Conservation (phyloP, 2,329 filamentous ascomycete species). For the Aspergillus awamori region DNA sequence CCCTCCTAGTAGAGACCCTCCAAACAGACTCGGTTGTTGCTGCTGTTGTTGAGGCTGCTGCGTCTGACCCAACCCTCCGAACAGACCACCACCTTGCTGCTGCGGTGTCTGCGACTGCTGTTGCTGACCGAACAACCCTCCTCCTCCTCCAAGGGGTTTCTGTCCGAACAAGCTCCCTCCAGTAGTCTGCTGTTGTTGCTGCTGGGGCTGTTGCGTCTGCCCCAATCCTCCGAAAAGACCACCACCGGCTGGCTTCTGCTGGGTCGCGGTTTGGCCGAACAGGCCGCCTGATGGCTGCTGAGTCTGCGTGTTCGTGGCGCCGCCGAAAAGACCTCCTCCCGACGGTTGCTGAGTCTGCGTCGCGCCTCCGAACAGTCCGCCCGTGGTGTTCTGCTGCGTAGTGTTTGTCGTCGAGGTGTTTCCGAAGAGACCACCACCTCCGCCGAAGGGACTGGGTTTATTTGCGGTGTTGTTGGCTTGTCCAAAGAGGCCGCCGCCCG, state of each 20-base stretch:
- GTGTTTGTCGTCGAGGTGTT: slow-evolving; percentile 12
- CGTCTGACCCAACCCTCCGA: slow-evolving; percentile 40
- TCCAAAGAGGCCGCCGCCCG: slow-evolving; percentile 34
- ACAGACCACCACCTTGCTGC: slow-evolving; percentile 44
- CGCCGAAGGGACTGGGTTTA: slow-evolving; percentile 45
- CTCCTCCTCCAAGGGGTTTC: neutral
- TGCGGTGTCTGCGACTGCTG: slow-evolving; percentile 25
- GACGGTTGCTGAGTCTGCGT: slow-evolving; percentile 36
- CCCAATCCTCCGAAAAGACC: slow-evolving; percentile 30
- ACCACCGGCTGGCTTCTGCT: slow-evolving; percentile 31
- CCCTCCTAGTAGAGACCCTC: slow-evolving; percentile 31
- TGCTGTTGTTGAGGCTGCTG: slow-evolving; percentile 45
- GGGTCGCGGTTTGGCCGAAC: slow-evolving; percentile 34
- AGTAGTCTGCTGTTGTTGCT: slow-evolving; percentile 29
- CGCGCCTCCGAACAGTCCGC: slow-evolving; percentile 31
- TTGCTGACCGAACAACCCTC: neutral
- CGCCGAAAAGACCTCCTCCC: slow-evolving; percentile 31
- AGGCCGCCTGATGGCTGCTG: slow-evolving; percentile 38
- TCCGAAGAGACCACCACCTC: slow-evolving; percentile 39
- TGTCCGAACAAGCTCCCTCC: neutral
- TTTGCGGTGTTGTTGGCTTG: slow-evolving; percentile 26
- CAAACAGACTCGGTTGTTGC: slow-evolving; percentile 31
- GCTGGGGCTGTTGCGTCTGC: slow-evolving; percentile 24
- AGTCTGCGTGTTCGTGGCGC: slow-evolving; percentile 21
- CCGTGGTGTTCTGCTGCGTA: slow-evolving; percentile 18